Percentiles rank a stretch among this genome's conserved stretches.
phyloP scores from a whole-genome alignment of 805 yeast species.

The Candida odintsovae region DNA sequence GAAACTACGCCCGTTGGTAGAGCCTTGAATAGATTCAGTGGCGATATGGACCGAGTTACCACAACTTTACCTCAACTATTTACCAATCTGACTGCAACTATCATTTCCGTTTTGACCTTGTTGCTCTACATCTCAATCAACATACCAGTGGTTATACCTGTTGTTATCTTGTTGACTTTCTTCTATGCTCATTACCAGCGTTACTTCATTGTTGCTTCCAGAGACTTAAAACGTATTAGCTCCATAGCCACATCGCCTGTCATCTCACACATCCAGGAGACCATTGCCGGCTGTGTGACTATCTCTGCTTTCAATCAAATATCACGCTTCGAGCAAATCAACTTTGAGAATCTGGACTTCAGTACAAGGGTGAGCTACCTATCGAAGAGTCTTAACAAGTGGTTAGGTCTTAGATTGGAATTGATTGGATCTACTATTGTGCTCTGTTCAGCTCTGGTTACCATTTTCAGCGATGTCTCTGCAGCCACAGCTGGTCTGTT shows the following conservation, averaged over 20 bases:
- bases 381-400: no score
- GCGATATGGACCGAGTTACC: slow-evolving; percentile 56
- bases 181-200: slow-evolving; percentile 67
- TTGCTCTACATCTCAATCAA: slow-evolving; percentile 44
- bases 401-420: slow-evolving; percentile 60
- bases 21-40: slow-evolving; percentile 57
- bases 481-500: slow-evolving; percentile 61
- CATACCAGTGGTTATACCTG: slow-evolving; percentile 48
- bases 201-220: slow-evolving; percentile 60
- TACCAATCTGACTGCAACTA: slow-evolving; percentile 38
- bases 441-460: slow-evolving; percentile 44
- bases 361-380: no score
- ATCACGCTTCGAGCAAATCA: slow-evolving; percentile 54
- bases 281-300: slow-evolving; percentile 70
- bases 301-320: slow-evolving; percentile 71
- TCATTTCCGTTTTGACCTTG: slow-evolving; percentile 44
- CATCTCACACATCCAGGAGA: slow-evolving; percentile 78
- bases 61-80: slow-evolving; percentile 49
- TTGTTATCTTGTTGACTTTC: slow-evolving; percentile 38
- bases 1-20: slow-evolving; percentile 68
- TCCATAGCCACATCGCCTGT: slow-evolving; percentile 71
- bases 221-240: slow-evolving; percentile 73
- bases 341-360: slow-evolving; percentile 66
- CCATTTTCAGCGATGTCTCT: slow-evolving; percentile 39
- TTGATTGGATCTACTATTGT: slow-evolving; percentile 54